These are phyloP conservation scores for Argentina anserina DNA, from an alignment of 306 rosid genomes.

Conservation along the genomic window DNA sequence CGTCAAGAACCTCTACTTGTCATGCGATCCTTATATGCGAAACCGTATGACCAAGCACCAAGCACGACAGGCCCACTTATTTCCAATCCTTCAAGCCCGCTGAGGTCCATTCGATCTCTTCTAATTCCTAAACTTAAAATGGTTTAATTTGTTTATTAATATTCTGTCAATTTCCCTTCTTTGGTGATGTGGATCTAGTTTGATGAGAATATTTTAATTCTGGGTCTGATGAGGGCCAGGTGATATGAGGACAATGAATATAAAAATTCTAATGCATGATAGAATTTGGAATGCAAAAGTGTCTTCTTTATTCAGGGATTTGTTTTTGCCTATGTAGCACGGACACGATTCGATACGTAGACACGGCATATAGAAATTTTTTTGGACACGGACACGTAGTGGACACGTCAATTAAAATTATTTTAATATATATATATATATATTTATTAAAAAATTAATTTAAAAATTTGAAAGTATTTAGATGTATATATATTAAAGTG, in stretches of 20 bases:
- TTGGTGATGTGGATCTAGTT: background rate
- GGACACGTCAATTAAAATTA: no score
- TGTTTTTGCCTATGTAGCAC: no score
- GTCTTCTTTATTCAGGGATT: background rate
- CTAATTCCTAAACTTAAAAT: no score
- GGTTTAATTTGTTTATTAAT: background rate
- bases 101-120: background rate
- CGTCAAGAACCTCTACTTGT: slow-evolving; percentile 39
- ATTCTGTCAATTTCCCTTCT: background rate
- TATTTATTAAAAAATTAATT: no score
- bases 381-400: no score
- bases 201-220: background rate
- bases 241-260: background rate
- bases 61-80: background rate
- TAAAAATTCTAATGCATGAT: background rate
- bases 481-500: no score
- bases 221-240: background rate
- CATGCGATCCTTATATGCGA: slow-evolving; percentile 33
- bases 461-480: no score
- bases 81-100: background rate
- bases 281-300: background rate
- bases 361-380: no score
- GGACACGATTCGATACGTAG: no score
- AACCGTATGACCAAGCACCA: slow-evolving; percentile 21
- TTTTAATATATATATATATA: no score